Base-by-base conservation (phyloP, 306 rosid genomes). In the Boehmeria nivea region DNA sequence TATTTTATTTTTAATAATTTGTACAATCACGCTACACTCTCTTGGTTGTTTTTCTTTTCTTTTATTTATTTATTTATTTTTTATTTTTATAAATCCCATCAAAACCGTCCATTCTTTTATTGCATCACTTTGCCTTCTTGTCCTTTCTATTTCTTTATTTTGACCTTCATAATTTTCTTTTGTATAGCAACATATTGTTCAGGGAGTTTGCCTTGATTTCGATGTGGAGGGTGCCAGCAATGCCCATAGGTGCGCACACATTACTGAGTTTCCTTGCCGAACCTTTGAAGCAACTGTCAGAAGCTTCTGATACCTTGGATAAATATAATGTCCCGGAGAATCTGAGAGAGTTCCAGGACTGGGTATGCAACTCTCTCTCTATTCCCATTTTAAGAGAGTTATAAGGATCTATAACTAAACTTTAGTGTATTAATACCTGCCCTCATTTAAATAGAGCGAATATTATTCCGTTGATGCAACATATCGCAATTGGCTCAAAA, bases 131-230 rank as follows among this genome's bases (percentile, higher is more conserved):
- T n/a, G n/a, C n/a, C n/a, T n/a, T n/a, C n/a, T n/a, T n/a, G n/a
- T n/a, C n/a, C n/a, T 68, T 57, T 39, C 46, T 13, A 8, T 40
- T 22, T 52, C 31, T 54, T 43, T 54, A 6, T 18, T 71, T 66
- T 65, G 43, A 67, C 57, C 25, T 46, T 56, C 42, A 37, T 25
- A 25, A 31, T 10, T 21, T 67, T 53, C 45, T 40, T 19, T 34
- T 67, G 13, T 67, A 21, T 67, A 91, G 99, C 87, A 91, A 91
- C 51, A 78, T 84, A 66, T 75, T 91, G 72, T 91, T 87, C 70
- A 76, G 99, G 81, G 99, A 91, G 77, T 91, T 91, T 81, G 80
- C 99, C 48, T 75, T 91, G 79, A 88, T 84, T 61, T 87, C 96
- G 25, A 84, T 84, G 95, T 91, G 96, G 99, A 87, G 99, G 74